These are phyloP conservation scores for Crithidia bombi DNA, from an alignment of 208 protist genomes.

Conservation along the genomic window DNA sequence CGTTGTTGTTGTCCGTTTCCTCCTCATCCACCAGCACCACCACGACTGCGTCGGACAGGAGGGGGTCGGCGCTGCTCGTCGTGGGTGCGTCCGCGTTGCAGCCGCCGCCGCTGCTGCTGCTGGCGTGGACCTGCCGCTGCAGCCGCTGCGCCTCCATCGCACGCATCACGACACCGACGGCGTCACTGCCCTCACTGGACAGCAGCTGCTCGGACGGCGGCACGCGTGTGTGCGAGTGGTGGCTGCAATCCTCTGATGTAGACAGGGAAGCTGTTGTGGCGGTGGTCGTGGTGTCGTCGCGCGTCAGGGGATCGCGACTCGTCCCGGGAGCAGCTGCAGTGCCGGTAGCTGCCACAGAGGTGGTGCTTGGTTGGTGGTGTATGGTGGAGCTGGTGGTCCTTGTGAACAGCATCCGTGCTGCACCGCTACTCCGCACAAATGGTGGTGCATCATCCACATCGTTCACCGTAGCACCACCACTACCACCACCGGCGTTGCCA, in stretches of 20 bases:
- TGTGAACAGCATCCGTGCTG: not conserved
- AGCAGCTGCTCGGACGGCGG: not conserved
- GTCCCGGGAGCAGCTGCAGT: not conserved
- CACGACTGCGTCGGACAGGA: not conserved
- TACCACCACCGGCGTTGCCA: not conserved
- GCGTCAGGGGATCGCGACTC: no score
- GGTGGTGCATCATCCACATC: not conserved
- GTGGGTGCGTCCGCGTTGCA: not conserved
- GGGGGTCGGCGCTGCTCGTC: not conserved
- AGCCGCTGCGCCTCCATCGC: constrained; percentile 2
- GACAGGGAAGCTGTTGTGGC: not conserved
- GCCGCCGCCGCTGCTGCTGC: not conserved
- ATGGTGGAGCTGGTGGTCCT: not conserved
- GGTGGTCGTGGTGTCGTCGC: not conserved
- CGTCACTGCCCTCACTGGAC: not conserved
- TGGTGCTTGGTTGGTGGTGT: not conserved
- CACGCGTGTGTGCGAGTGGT: constrained; percentile 1
- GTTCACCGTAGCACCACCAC: not conserved
- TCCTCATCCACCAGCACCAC: not conserved
- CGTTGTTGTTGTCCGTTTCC: no score
- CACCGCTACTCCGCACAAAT: not conserved
- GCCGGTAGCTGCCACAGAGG: not conserved
- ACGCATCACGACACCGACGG: not conserved
- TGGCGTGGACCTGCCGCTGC: not conserved
- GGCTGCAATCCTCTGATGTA: not conserved